A percentile compares a stretch with the other conserved stretches of the same genome.
These are phyloP conservation scores for Hypomontagnella monticulosa DNA, from an alignment of 495 filamentous ascomycete species.

Conservation along the genomic window DNA sequence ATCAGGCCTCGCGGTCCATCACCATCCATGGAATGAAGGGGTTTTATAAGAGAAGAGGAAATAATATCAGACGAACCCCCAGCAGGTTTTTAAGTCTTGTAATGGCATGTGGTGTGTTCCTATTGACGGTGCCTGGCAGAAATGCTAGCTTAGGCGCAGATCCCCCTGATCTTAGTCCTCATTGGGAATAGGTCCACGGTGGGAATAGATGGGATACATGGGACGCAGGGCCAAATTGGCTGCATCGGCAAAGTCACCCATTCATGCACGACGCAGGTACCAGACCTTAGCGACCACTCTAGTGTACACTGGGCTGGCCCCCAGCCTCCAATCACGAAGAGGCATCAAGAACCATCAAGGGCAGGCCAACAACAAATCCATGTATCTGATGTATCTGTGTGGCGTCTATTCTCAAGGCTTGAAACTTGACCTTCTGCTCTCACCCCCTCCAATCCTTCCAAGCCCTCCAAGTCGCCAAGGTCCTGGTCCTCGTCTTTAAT, in stretches of 20 bases:
- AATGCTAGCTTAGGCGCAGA: slow-evolving; percentile 30
- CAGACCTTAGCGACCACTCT: slow-evolving; percentile 9
- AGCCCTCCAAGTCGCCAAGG: slow-evolving; percentile 36
- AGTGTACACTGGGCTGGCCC: neutral
- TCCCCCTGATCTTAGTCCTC: slow-evolving; percentile 38
- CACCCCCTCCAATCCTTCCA: slow-evolving; percentile 31
- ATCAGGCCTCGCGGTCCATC: slow-evolving; percentile 20
- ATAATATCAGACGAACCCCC: slow-evolving; percentile 26
- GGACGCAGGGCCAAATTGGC: slow-evolving; percentile 6
- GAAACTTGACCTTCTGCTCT: slow-evolving; percentile 35
- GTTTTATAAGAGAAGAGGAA: slow-evolving; percentile 11
- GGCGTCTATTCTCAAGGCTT: slow-evolving; percentile 40
- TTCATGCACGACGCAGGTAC: slow-evolving; percentile 40
- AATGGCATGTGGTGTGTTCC: slow-evolving; percentile 27
- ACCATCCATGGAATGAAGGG: slow-evolving; percentile 34
- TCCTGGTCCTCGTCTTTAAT: slow-evolving; percentile 30
- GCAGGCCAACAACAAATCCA: neutral
- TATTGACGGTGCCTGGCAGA: slow-evolving; percentile 30
- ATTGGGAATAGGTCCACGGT: slow-evolving; percentile 18
- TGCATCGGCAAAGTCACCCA: slow-evolving; percentile 23
- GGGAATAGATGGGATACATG: slow-evolving; percentile 18
- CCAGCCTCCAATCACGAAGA: slow-evolving; percentile 3
- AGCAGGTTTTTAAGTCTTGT: neutral
- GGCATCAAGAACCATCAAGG: too few species aligned
- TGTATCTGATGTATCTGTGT: slow-evolving; percentile 10